Evolutionary conservation across 768 basidiomycete species (phyloP).

Genomic region (Rhodotorula taiwanensis): DNA sequence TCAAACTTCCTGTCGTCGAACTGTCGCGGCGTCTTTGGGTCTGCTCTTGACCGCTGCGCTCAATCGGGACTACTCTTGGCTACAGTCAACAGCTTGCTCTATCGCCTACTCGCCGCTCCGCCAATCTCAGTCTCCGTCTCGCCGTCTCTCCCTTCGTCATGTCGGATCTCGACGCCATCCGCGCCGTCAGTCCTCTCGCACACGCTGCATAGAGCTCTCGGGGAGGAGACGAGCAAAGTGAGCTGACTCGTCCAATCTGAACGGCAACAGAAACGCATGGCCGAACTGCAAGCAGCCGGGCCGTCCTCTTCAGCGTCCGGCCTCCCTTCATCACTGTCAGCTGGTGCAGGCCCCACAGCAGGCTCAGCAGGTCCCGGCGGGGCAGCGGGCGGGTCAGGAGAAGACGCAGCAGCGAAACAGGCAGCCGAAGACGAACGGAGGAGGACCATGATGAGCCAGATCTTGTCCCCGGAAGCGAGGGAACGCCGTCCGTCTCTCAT

Average conservation of each 20-base stretch:
- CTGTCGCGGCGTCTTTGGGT: too few species aligned
- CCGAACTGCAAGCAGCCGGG: constrained; percentile 48
- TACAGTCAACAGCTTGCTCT: too few species aligned
- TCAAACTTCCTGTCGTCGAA: too few species aligned
- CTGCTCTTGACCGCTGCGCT: too few species aligned
- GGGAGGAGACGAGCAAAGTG: too few species aligned
- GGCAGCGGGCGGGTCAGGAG: constrained; percentile 50
- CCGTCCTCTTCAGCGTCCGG: too few species aligned
- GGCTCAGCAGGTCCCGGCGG: constrained; percentile 20
- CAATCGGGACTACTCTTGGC: too few species aligned
- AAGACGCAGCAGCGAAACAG: constrained; percentile 51
- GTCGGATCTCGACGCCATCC: constrained; percentile 50
- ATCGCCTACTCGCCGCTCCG: too few species aligned
- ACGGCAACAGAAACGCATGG: constrained; percentile 41
- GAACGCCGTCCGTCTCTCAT: constrained; percentile 59
- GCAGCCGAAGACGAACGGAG: constrained; percentile 63
- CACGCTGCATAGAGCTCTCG: not conserved
- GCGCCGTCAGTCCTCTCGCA: constrained; percentile 46
- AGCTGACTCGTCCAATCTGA: too few species aligned
- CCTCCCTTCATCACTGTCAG: constrained; percentile 14
- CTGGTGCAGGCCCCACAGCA: constrained; percentile 15
- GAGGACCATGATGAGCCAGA: constrained; percentile 66
- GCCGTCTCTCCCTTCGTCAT: constrained; percentile 6
- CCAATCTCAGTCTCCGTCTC: not conserved
- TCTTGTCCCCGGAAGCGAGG: constrained; percentile 68